Evolutionary conservation across 208 protist genomes (phyloP), one percentile per base, ranked within the genome.

Genomic region (Acanthamoeba healyi): DNA sequence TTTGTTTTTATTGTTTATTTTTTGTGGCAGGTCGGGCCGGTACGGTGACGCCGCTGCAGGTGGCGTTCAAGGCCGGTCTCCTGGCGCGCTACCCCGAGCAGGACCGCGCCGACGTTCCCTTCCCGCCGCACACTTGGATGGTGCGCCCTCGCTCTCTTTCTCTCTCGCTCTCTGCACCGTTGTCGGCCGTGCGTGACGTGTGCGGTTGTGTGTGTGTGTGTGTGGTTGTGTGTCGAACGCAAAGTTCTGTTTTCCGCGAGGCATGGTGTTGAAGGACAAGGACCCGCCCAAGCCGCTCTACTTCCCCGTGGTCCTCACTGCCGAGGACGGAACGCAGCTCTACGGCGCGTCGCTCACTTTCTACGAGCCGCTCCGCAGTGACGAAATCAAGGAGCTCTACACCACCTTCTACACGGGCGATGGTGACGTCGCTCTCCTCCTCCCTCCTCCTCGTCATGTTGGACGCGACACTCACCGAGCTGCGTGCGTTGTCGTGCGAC

Each of bases 321-420:
- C 84, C 32, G 54, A 54, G 32, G 84, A 91, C 56, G 84, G 84
- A 34, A 72, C 84, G 22, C 84, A 70, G 9, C 56, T 91, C 40
- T 91, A 91, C 42, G 84, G 79, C 40, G 40, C 46, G 2, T 87
- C n/a, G 29, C 79, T 87, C n/a, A 87, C 79, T n/a, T 87, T 87
- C 49, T 87, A 87, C 36, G 79, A 87, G 46, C 46, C 22, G 79
- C n/a, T 87, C 29, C 34, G n/a, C 40, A 26, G 24, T 3, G 44
- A 19, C 32, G 79, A 87, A 58, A 29, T 87, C 14, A 24, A 51
- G 15, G 49, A 87, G n/a, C 49, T 87, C 79, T 87, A 63, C 79
- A 2, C 40, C n/a, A 42, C 67, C 15, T 77, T 77, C 38, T 44
- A 77, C 36, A 42, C 67, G 10, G 67, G 34, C 32, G 67, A 72